phyloP scores from a whole-genome alignment of 805 yeast species.

The Metschnikowia similis region DNA sequence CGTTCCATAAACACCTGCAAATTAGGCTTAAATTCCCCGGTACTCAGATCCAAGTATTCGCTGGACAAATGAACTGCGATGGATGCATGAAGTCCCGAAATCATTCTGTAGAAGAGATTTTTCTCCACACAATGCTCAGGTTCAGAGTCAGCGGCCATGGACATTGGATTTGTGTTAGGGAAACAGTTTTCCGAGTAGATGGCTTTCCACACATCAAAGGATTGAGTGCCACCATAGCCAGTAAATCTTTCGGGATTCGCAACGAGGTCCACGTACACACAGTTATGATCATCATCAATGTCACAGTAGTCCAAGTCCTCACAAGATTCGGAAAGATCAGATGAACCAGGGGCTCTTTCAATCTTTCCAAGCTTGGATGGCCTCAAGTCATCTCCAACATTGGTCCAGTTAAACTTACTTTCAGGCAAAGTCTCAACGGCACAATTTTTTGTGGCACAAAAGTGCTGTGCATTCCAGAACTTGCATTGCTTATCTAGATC shows the following conservation, averaged over 20 bases:
- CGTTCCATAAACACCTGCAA: slow-evolving; percentile 77
- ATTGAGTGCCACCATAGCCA: slow-evolving; percentile 91
- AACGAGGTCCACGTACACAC: slow-evolving; percentile 79
- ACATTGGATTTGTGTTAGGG: slow-evolving; percentile 43
- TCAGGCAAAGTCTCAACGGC: slow-evolving; percentile 73
- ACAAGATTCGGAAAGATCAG: slow-evolving; percentile 20
- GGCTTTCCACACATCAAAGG: slow-evolving; percentile 88
- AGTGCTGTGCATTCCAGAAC: slow-evolving; percentile 76
- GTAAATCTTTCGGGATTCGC: slow-evolving; percentile 95
- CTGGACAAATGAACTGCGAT: slow-evolving; percentile 89
- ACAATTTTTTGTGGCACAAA: slow-evolving; percentile 83
- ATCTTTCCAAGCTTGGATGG: slow-evolving; percentile 63
- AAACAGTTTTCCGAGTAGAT: slow-evolving; percentile 92
- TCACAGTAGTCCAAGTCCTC: slow-evolving; percentile 66
- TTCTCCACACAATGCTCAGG: slow-evolving; percentile 71
- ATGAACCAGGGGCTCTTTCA: slow-evolving; percentile 19
- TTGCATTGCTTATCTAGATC: slow-evolving; percentile 83
- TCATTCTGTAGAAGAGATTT: slow-evolving; percentile 77
- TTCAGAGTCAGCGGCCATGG: slow-evolving; percentile 28
- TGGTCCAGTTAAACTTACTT: slow-evolving; percentile 66
- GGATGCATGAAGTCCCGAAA: slow-evolving; percentile 94
- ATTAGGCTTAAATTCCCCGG: slow-evolving; percentile 83
- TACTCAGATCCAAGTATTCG: slow-evolving; percentile 58
- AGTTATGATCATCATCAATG: slow-evolving; percentile 58
- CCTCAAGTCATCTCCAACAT: slow-evolving; percentile 58